Evolutionary conservation across 345 rosid species (phyloP).

Genomic region (Litchi chinensis): DNA sequence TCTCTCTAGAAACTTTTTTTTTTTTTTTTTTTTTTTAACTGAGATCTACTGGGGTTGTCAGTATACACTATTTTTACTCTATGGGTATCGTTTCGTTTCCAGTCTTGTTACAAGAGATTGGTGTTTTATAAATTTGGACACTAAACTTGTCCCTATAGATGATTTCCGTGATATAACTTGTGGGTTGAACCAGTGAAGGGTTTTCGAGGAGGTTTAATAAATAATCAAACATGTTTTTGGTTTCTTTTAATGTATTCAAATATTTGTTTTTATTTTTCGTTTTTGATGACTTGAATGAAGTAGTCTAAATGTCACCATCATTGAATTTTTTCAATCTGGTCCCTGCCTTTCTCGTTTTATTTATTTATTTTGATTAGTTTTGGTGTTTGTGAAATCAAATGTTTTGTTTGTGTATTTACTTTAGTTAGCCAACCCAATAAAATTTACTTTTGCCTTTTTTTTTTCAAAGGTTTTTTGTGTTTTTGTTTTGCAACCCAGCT

Average conservation of each 20-base stretch:
- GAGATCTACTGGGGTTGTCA: neutral
- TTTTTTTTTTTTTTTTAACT: neutral
- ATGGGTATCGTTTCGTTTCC: neutral
- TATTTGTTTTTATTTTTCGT: neutral
- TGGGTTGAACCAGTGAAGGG: neutral
- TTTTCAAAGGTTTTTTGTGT: neutral
- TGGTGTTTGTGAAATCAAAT: neutral
- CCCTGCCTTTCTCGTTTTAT: neutral
- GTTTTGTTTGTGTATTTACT: neutral
- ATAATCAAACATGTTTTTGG: too few relatives aligned
- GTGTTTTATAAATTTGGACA: neutral
- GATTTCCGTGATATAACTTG: neutral
- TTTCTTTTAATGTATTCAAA: neutral
- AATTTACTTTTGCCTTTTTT: neutral
- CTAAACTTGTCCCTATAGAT: neutral
- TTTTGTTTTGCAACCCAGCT: neutral
- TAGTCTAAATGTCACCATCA: conserved; percentile 2
- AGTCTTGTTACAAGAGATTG: neutral
- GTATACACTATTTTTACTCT: neutral
- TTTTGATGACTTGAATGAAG: neutral
- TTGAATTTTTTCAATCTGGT: neutral
- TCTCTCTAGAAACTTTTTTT: neutral
- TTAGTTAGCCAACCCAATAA: neutral
- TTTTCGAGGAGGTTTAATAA: too few relatives aligned
- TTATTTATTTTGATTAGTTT: neutral